Conservation (phyloP, 2,329 filamentous ascomycete species). For the Didymella pomorum region DNA sequence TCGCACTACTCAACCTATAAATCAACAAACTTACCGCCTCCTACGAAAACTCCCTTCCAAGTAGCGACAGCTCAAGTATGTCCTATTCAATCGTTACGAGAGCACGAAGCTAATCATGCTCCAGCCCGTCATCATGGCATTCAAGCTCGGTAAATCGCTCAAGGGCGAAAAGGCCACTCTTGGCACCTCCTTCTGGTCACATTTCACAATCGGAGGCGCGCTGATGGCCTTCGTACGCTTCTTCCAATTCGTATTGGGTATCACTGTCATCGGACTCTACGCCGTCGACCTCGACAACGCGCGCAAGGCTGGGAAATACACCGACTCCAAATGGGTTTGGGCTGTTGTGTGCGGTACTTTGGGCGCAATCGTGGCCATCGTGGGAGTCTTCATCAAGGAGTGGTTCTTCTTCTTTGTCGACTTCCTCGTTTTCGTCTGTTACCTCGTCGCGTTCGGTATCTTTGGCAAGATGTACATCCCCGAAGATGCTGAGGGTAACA, state of each 20-base stretch:
- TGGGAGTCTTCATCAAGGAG: slow-evolving; percentile 66
- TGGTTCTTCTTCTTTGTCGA: slow-evolving; percentile 72
- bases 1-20: slow-evolving; percentile 3
- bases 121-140: slow-evolving; percentile 34
- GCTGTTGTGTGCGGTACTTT: slow-evolving; percentile 56
- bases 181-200: slow-evolving; percentile 31
- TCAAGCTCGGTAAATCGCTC: slow-evolving; percentile 43
- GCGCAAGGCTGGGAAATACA: slow-evolving; percentile 55
- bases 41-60: slow-evolving; percentile 1
- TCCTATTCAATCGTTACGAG: background rate
- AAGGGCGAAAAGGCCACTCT: slow-evolving; percentile 42
- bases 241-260: slow-evolving; percentile 76
- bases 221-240: slow-evolving; percentile 72
- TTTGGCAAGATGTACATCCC: slow-evolving; percentile 84
- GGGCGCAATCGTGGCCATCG: slow-evolving; percentile 45
- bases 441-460: slow-evolving; percentile 82
- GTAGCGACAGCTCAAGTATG: slow-evolving; percentile 8
- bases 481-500: slow-evolving; percentile 69
- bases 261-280: slow-evolving; percentile 79
- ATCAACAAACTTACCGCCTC: background rate
- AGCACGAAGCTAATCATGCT: slow-evolving; percentile 11
- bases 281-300: slow-evolving; percentile 50
- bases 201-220: slow-evolving; percentile 28
- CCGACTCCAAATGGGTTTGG: slow-evolving; percentile 60
- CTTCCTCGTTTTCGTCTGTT: slow-evolving; percentile 74